Evolutionary conservation across 2,329 filamentous ascomycete genomes (phyloP).

Genomic region (Fusarium transvaalense): DNA sequence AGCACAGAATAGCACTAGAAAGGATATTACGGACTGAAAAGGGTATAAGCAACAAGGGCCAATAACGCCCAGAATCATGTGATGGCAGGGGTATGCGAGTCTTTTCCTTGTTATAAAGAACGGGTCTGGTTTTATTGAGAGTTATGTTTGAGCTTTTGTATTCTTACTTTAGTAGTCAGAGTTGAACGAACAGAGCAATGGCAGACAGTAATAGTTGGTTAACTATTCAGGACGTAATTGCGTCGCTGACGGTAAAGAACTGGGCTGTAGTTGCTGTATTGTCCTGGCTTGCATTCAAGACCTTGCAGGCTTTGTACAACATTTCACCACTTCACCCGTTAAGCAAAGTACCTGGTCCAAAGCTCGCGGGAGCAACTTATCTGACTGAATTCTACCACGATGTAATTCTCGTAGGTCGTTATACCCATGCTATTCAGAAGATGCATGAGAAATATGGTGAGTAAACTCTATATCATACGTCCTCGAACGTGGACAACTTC

Average conservation of each 20-base stretch:
- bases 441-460: conserved; percentile 30
- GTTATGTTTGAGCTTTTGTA: no score
- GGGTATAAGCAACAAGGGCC: neutral
- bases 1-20: neutral
- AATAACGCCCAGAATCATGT: neutral
- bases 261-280: neutral
- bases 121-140: no score
- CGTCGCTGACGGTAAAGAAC: neutral
- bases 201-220: neutral
- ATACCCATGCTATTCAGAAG: conserved; percentile 19
- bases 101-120: neutral
- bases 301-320: conserved; percentile 19
- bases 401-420: conserved; percentile 26
- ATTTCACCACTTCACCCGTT: conserved; percentile 23
- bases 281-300: neutral
- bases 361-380: conserved; percentile 24
- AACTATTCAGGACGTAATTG: neutral
- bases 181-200: neutral
- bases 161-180: no score
- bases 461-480: rapidly evolving
- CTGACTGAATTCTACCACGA: conserved; percentile 28
- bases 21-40: neutral
- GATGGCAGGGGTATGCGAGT: neutral
- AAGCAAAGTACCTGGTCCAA: conserved; percentile 20
- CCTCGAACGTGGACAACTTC: neutral